Evolutionary conservation across 371 early-diverging fungal genomes (phyloP).

Genomic region (Quaeritorhiza haematococci): DNA sequence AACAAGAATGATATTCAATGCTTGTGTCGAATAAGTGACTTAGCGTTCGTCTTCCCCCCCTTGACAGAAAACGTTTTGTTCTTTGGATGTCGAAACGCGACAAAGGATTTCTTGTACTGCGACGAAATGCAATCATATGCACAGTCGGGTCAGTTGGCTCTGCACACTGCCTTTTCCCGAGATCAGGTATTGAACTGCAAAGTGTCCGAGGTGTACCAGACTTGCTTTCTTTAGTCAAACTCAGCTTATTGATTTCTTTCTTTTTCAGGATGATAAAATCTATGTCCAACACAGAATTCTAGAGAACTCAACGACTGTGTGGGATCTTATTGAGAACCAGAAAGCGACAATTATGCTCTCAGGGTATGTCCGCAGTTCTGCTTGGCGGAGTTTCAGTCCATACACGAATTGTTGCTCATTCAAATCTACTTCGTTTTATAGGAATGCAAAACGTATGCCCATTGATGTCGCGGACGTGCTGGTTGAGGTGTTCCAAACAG

Average conservation of each 20-base stretch:
- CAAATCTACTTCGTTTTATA: slow-evolving; percentile 23
- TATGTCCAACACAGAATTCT: slow-evolving; percentile 68
- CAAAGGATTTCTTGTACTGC: slow-evolving; percentile 68
- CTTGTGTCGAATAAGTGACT: no score
- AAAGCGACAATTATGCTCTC: slow-evolving; percentile 61
- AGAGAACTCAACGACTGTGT: slow-evolving; percentile 53
- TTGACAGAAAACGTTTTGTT: slow-evolving; percentile 60
- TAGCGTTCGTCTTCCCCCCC: not conserved
- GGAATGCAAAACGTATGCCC: slow-evolving; percentile 81
- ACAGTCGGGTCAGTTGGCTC: slow-evolving; percentile 42
- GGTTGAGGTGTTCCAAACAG: slow-evolving; percentile 49
- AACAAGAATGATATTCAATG: slow-evolving; percentile 18
- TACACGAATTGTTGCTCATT: no score
- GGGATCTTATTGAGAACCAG: slow-evolving; percentile 55
- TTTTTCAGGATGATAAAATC: slow-evolving; percentile 47
- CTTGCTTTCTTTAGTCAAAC: not conserved
- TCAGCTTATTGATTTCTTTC: slow-evolving; percentile 1
- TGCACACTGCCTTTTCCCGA: slow-evolving; percentile 76
- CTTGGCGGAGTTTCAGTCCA: not conserved
- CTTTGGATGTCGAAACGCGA: slow-evolving; percentile 73
- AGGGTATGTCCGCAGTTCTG: slow-evolving; percentile 54
- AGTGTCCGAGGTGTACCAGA: not conserved
- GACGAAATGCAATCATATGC: slow-evolving; percentile 57
- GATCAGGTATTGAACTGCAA: slow-evolving; percentile 43
- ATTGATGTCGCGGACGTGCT: slow-evolving; percentile 72